These are phyloP conservation scores for Intubia oerlemansii DNA, from an alignment of 2,329 filamentous ascomycete species.

Conservation along the genomic window DNA sequence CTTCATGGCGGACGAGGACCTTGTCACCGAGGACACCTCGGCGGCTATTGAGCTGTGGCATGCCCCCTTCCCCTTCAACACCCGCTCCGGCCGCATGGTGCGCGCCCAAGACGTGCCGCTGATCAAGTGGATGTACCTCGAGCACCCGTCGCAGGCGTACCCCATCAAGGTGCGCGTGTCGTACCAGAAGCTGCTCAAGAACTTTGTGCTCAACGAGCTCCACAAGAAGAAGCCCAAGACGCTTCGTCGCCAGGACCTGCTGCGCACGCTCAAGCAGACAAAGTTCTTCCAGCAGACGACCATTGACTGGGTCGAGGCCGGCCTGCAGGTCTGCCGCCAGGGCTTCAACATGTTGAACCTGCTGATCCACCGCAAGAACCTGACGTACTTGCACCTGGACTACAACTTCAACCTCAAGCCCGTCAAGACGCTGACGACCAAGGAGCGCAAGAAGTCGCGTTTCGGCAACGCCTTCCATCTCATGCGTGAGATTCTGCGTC, in stretches of 20 bases:
- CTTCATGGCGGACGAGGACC: conserved; percentile 72
- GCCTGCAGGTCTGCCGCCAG: conserved; percentile 91
- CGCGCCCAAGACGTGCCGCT: conserved; percentile 90
- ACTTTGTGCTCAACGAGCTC: conserved; percentile 85
- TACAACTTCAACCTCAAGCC: conserved; percentile 99
- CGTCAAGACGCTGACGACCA: conserved; percentile 94
- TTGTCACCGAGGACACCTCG: conserved; percentile 76
- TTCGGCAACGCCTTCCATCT: conserved; percentile 98
- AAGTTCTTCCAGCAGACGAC: conserved; percentile 99
- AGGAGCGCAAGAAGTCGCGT: conserved; percentile 96
- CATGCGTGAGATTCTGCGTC: conserved; percentile 88
- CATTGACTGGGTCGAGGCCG: conserved; percentile 98
- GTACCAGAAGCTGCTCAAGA: conserved; percentile 94
- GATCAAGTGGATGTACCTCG: conserved; percentile 95
- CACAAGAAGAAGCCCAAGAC: conserved; percentile 94
- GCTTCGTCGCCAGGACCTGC: conserved; percentile 79
- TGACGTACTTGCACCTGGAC: conserved; percentile 94
- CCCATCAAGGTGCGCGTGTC: conserved; percentile 95
- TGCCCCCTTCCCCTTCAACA: conserved; percentile 91
- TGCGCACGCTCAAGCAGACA: conserved; percentile 78
- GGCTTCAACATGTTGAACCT: conserved; percentile 99
- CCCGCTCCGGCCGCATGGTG: conserved; percentile 86
- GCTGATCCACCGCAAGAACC: conserved; percentile 91
- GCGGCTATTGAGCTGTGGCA: conserved; percentile 92
- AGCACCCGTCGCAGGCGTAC: conserved; percentile 72